phyloP scores from a whole-genome alignment of 352 stramenopile genomes.

The Blastocystis sp. region DNA sequence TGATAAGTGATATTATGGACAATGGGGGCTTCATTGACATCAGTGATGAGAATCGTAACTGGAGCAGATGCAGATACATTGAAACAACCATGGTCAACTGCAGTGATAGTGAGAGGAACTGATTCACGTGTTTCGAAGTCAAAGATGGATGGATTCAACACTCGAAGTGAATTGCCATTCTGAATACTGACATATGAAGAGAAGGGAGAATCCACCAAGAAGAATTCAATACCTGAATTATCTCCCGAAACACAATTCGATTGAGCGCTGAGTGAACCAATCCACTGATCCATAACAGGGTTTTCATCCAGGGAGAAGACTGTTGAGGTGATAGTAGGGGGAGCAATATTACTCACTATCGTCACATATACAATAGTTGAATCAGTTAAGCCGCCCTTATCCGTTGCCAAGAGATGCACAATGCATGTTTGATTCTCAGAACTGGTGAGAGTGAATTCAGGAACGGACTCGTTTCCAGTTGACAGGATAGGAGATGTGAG shows the following conservation, averaged over 20 bases:
- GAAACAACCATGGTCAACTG: constrained; percentile 1
- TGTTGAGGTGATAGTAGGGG: not conserved
- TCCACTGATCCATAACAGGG: not conserved
- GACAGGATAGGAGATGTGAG: not conserved
- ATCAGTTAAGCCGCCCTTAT: not conserved
- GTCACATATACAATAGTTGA: constrained; percentile 4
- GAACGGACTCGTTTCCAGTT: not conserved
- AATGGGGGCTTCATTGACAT: constrained; percentile 3
- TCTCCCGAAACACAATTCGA: not conserved
- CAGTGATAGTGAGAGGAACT: not conserved
- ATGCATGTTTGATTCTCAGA: not conserved
- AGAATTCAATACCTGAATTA: not conserved
- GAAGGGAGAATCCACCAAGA: not conserved
- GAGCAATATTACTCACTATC: not conserved
- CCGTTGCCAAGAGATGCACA: not conserved
- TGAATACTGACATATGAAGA: not conserved
- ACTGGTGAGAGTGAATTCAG: not conserved
- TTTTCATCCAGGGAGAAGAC: not conserved
- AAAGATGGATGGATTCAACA: not conserved
- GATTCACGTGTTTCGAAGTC: not conserved
- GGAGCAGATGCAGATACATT: not conserved
- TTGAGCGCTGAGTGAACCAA: not conserved
- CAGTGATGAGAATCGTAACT: not conserved
- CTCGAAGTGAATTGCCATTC: not conserved
- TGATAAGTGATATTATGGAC: not conserved